Evolutionary conservation across 345 rosid species (phyloP).

Genomic region (Pistacia integerrima): DNA sequence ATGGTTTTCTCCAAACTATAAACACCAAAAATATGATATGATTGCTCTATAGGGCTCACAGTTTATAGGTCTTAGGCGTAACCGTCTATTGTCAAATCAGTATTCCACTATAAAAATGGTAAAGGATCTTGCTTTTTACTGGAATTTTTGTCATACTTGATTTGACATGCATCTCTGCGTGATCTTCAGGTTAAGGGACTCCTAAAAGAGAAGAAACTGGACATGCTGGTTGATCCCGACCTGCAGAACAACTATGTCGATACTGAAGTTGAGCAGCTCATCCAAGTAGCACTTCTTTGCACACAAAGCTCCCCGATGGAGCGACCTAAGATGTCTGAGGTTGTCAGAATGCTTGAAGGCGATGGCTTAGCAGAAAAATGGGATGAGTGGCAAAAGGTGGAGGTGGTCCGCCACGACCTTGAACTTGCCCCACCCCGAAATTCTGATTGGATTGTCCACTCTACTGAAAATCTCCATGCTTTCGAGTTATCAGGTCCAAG

Average conservation of each 20-base stretch:
- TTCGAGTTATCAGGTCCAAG: slow-evolving; percentile 44
- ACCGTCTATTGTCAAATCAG: neutral
- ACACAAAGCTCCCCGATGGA: slow-evolving; percentile 12
- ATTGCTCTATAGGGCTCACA: too few species aligned
- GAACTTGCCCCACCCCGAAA: slow-evolving; percentile 23
- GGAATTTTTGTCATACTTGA: neutral
- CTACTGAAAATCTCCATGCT: slow-evolving; percentile 33
- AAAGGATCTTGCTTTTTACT: neutral
- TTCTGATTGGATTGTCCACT: slow-evolving; percentile 36
- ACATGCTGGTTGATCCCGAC: slow-evolving; percentile 19
- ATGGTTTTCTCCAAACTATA: too few species aligned
- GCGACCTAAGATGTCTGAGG: slow-evolving; percentile 19
- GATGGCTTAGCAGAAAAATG: slow-evolving; percentile 22
- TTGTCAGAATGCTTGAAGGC: slow-evolving; percentile 23
- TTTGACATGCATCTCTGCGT: neutral
- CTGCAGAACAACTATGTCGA: slow-evolving; percentile 13
- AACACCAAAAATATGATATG: too few species aligned
- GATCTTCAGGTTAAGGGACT: slow-evolving; percentile 14
- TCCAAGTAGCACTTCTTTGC: slow-evolving; percentile 21
- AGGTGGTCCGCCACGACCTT: slow-evolving; percentile 32
- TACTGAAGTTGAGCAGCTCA: slow-evolving; percentile 19
- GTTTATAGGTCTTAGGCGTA: too few species aligned
- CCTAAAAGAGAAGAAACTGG: slow-evolving; percentile 14
- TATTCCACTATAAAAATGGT: neutral
- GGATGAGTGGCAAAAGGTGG: slow-evolving; percentile 26